Conservation (phyloP, 1,284 basidiomycete genomes). For the Heterobasidion irregulare region DNA sequence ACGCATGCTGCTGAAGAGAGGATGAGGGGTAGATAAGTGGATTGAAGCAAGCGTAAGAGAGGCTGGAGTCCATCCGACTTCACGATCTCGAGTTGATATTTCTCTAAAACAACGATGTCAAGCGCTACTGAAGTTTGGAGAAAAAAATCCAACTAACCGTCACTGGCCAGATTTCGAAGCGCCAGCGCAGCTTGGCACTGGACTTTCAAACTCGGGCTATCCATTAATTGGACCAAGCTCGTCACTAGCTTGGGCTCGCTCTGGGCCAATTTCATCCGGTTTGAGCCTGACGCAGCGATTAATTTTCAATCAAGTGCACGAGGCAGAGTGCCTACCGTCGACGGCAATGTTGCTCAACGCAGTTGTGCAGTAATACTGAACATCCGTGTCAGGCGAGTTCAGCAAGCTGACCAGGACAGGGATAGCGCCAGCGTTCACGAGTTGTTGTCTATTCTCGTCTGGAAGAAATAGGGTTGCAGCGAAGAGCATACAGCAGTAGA, state of each 20-base stretch:
- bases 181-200: constrained; percentile 98
- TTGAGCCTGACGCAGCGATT: constrained; percentile 44
- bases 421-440: constrained; percentile 97
- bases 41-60: constrained; percentile 90
- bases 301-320: background rate
- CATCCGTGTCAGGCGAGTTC: constrained; percentile 97
- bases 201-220: constrained; percentile 95
- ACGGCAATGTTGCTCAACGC: constrained; percentile 98
- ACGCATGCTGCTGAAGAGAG: constrained; percentile 98
- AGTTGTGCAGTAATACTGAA: constrained; percentile 99
- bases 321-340: constrained; percentile 50
- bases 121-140: background rate
- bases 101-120: constrained; percentile 52
- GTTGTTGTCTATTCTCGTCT: constrained; percentile 98
- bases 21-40: constrained; percentile 97
- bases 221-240: constrained; percentile 95
- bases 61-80: constrained; percentile 92
- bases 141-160: constrained; percentile 50
- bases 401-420: constrained; percentile 94
- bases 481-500: background rate
- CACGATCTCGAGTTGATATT: constrained; percentile 99
- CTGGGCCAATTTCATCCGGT: constrained; percentile 93
- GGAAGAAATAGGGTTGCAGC: constrained; percentile 4
- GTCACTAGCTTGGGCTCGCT: constrained; percentile 94
- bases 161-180: constrained; percentile 93